phyloP scores from a whole-genome alignment of 257 asterid genomes.

The Agastache rugosa region DNA sequence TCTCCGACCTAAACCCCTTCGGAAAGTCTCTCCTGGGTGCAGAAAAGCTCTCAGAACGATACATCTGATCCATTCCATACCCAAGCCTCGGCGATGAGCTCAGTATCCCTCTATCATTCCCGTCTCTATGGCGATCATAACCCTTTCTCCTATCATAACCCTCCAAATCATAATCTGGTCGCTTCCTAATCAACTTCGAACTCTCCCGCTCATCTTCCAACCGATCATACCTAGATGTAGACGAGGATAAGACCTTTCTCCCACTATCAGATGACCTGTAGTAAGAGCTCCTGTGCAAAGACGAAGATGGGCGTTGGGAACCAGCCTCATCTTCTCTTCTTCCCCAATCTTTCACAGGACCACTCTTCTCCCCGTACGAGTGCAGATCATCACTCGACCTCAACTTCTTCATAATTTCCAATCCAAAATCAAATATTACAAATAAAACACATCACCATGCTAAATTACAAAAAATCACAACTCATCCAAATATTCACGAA shows the following conservation, averaged over 20 bases:
- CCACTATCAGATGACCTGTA: conserved; percentile 79
- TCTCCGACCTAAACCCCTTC: conserved; percentile 92
- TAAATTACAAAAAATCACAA: conserved; percentile 22
- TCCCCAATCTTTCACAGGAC: conserved; percentile 76
- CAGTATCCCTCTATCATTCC: conserved; percentile 64
- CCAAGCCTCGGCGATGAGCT: conserved; percentile 79
- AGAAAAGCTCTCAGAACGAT: conserved; percentile 86
- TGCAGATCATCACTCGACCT: conserved; percentile 89
- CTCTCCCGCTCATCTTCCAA: conserved; percentile 81
- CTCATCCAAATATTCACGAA: conserved; percentile 9
- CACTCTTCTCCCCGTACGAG: conserved; percentile 75
- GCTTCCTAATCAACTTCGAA: conserved; percentile 67
- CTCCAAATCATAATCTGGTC: conserved; percentile 72
- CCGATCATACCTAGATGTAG: conserved; percentile 76
- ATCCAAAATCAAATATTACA: conserved; percentile 26
- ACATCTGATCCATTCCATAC: conserved; percentile 69
- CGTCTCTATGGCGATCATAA: conserved; percentile 71
- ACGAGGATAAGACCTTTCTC: conserved; percentile 71
- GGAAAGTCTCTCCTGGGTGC: conserved; percentile 91
- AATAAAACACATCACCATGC: conserved; percentile 31
- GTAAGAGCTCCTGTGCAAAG: conserved; percentile 65
- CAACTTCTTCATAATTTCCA: conserved; percentile 73
- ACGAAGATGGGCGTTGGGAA: conserved; percentile 72
- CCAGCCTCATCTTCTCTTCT: conserved; percentile 73
- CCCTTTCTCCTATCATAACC: conserved; percentile 75